phyloP scores from a whole-genome alignment of 352 stramenopile genomes.

The Phytopythium helicoides region DNA sequence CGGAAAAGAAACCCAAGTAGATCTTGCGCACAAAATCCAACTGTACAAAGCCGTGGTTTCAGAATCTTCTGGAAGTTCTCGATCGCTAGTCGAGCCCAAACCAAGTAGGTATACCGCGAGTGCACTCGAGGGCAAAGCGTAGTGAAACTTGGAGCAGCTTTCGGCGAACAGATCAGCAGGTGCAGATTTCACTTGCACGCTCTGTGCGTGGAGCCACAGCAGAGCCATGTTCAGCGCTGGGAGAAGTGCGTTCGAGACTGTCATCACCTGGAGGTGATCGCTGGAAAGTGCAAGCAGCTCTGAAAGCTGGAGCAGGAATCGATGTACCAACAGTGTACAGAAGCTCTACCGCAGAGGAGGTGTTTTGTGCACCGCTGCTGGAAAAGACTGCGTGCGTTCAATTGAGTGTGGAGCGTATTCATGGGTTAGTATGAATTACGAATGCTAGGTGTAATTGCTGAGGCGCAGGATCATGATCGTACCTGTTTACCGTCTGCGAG shows the following conservation, averaged over 20 bases:
- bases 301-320: background rate
- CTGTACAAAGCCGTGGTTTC: constrained; percentile 44
- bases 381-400: too few species aligned
- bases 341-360: background rate
- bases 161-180: constrained; percentile 8
- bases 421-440: too few species aligned
- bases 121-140: constrained; percentile 9
- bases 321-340: background rate
- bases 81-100: background rate
- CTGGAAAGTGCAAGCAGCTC: background rate
- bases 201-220: constrained; percentile 39
- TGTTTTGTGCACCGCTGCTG: background rate
- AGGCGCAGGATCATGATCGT: too few species aligned
- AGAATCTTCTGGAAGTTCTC: constrained; percentile 33
- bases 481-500: constrained; percentile 29
- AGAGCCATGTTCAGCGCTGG: constrained; percentile 35
- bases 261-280: constrained; percentile 1
- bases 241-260: constrained; percentile 32
- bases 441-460: too few species aligned
- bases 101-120: constrained; percentile 9
- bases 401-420: too few species aligned
- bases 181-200: constrained; percentile 1
- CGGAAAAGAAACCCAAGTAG: background rate
- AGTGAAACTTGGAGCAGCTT: constrained; percentile 10
- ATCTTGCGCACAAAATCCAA: constrained; percentile 1